Evolutionary conservation across 2,329 filamentous ascomycete species (phyloP), one percentile per base, ranked within the genome.

Genomic region (Cladosporium oxysporum): DNA sequence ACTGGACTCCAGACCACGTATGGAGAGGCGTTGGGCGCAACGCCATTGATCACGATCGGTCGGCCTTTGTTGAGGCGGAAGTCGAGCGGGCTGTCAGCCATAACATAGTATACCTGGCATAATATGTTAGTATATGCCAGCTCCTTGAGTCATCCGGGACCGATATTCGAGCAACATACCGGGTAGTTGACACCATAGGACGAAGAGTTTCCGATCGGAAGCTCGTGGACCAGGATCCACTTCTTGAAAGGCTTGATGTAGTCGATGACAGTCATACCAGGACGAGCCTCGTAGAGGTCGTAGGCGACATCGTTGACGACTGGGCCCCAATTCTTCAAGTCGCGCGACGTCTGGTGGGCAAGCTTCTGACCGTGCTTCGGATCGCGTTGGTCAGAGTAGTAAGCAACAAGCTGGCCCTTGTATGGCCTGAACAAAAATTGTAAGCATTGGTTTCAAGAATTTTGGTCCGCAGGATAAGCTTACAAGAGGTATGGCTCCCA

Each of bases 311-410:
- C 88, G 66, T 88, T 82, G 59, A 89, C 83, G 3, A 85, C 79
- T 1, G 81, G 73, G 21, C 83, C 82, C 89, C 89, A 92, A 16
- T 76, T 84, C 66, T 79, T 76, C 21, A 90, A 80, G 72, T 91
- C 87, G 1, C 76, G 80, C 2, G 85, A 83, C 14, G 81, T 80
- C 76, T 91, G 88, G 75, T 91, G 88, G 2, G 86, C 83, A 44
- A 91, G 81, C 74, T 91, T 90, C 77, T 91, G 89, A 23, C 89
- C 89, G 72, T 91, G 81, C 1, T 79, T 79, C 68, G 87, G 83
- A 68, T 88, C 88, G 29, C 89, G 84, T 74, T 91, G 90, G 75
- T 91, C 90, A 1, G 88, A 88, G 79, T 91, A 91, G 81, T 90
- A 91, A 71, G 84, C 80, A 37, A 91, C 83, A n/a, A 91, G 77